phyloP scores from a whole-genome alignment of 2,329 filamentous ascomycete species.

The Aspergillus amoenus region DNA sequence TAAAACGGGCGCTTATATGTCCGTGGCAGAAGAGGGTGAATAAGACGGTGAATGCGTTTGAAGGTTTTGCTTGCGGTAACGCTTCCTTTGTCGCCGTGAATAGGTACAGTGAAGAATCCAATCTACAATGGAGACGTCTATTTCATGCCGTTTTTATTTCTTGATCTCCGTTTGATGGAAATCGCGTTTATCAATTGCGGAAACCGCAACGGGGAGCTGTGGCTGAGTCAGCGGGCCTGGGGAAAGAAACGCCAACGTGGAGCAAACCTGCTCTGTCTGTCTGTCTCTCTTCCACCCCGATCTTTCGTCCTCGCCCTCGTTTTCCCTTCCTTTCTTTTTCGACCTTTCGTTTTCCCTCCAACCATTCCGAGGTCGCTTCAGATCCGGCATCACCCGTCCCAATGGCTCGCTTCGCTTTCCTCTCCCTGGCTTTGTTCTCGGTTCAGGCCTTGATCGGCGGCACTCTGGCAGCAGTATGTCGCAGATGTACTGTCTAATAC shows the following conservation, averaged over 20 bases:
- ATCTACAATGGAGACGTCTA: not conserved
- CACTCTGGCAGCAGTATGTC: slow-evolving; percentile 61
- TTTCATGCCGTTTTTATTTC: not conserved
- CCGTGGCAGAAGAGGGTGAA: not conserved
- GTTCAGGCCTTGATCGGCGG: slow-evolving; percentile 65
- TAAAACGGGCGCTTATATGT: slow-evolving; percentile 9
- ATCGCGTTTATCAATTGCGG: not conserved
- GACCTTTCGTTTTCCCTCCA: slow-evolving; percentile 18
- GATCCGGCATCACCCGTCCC: slow-evolving; percentile 25
- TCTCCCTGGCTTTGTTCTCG: slow-evolving; percentile 70
- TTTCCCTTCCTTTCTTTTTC: slow-evolving; percentile 10
- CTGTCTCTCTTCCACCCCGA: slow-evolving; percentile 7
- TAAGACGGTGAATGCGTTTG: not conserved
- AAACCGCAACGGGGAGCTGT: slow-evolving; percentile 2
- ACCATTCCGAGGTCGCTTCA: slow-evolving; percentile 13
- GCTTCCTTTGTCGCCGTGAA: not conserved
- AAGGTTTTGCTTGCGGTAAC: not conserved
- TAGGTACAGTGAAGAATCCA: not conserved
- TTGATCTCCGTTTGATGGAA: not conserved
- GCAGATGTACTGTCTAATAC: not conserved
- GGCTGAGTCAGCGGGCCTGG: slow-evolving; percentile 22
- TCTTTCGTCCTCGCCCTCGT: slow-evolving; percentile 6
- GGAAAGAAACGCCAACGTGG: slow-evolving; percentile 28
- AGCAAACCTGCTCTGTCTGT: slow-evolving; percentile 13
- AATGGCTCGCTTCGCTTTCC: slow-evolving; percentile 74